phyloP scores from a whole-genome alignment of 2,329 filamentous ascomycete genomes.

The Alternaria infectoria region DNA sequence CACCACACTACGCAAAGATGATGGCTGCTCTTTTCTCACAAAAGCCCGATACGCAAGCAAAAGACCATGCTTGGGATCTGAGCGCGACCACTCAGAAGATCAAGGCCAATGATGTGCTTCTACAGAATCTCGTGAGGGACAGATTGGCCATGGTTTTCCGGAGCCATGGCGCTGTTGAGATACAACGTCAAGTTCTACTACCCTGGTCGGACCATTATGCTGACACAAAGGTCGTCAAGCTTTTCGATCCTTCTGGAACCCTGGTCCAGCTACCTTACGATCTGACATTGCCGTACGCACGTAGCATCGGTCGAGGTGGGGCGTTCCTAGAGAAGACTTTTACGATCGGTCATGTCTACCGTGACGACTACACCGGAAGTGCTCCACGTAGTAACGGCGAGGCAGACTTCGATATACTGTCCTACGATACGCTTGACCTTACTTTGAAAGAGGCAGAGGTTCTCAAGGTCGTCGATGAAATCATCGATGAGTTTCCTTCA shows the following conservation, averaged over 20 bases:
- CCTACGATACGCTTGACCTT: slow-evolving; percentile 78
- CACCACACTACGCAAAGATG: slow-evolving; percentile 88
- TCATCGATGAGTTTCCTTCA: slow-evolving; percentile 79
- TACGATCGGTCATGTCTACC: slow-evolving; percentile 86
- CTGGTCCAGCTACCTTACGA: slow-evolving; percentile 94
- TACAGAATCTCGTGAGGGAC: slow-evolving; percentile 76
- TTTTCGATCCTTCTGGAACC: slow-evolving; percentile 85
- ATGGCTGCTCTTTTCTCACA: slow-evolving; percentile 83
- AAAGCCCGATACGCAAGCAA: slow-evolving; percentile 73
- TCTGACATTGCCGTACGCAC: slow-evolving; percentile 85
- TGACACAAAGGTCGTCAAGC: slow-evolving; percentile 71
- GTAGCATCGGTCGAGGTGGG: slow-evolving; percentile 76
- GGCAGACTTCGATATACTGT: slow-evolving; percentile 96
- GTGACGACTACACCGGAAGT: slow-evolving; percentile 77
- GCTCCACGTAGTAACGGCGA: slow-evolving; percentile 85
- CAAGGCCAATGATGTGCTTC: slow-evolving; percentile 64
- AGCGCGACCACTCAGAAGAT: slow-evolving; percentile 41
- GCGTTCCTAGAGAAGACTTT: slow-evolving; percentile 76
- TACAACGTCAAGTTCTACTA: slow-evolving; percentile 75
- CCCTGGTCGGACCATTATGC: slow-evolving; percentile 82
- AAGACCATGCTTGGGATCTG: slow-evolving; percentile 66
- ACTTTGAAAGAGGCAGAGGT: slow-evolving; percentile 92
- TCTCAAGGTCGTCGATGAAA: slow-evolving; percentile 92
- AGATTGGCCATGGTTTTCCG: slow-evolving; percentile 80
- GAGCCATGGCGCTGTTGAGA: slow-evolving; percentile 86